Evolutionary conservation across 2,329 filamentous ascomycete species (phyloP), one percentile per base, ranked within the genome.

Genomic region (Phyllachora maydis): DNA sequence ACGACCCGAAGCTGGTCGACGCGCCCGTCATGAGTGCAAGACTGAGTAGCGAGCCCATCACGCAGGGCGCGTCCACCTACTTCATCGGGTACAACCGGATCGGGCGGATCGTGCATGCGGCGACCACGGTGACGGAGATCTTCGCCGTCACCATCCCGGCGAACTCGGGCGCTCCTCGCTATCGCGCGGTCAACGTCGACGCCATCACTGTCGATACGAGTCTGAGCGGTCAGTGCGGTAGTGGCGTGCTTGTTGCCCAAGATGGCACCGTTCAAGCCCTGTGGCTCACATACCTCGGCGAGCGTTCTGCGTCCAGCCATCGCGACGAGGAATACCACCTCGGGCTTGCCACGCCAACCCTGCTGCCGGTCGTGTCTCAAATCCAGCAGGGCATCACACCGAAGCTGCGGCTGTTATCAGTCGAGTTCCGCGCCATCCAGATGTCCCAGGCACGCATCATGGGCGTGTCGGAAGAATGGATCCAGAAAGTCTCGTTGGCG

Each of bases 1-100:
- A 98, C 44, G 85, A 98, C 42, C 79, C 88, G 2, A 69, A 65
- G 18, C 64, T 98, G 11, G 90, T 95, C n/a, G 69, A 91, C 39
- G 88, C 85, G 2, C 83, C 88, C 1, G 83, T 98, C 8, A 67
- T 83, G 53, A 85, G 77, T 32, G 88, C 90, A 4, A 77, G 68
- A 37, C 61, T 98, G 23, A 81, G 81, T 39, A 69, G 59, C 5
- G 68, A 78, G 26, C 69, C 71, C 36, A 81, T 95, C 43, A 83
- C 81, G 24, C 88, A 95, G 52, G 88, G 88, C 17, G 79, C 83
- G 23, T 75, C 85, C 27, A 93, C 83, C 0, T 83, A 92, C 35
- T 98, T 98, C 49, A 76, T 98, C 32, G 90, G 88, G n/a, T 90
- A 92, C 54, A 98, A 98, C 43, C 73, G 90, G 34, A 95, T 93